Conservation (phyloP, 306 rosid species). For the Glycyrrhiza uralensis region DNA sequence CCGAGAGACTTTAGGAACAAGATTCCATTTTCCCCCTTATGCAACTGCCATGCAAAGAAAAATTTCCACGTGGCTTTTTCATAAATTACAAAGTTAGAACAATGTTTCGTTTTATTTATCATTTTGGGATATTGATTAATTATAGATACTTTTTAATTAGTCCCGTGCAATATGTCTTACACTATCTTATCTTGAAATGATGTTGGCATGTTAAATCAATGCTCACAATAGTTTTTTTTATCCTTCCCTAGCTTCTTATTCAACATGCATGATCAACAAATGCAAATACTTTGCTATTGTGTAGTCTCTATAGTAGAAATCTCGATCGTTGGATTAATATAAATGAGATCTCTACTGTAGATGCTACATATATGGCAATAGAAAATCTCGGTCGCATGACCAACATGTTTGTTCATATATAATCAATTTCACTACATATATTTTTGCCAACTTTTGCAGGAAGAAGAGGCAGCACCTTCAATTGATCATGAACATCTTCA, state of each 20-base stretch:
- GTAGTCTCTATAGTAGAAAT: no score
- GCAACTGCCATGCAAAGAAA: neutral
- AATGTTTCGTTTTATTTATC: no score
- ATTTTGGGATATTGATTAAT: no score
- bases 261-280: no score
- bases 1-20: slow-evolving; percentile 19
- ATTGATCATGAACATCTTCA: slow-evolving; percentile 31
- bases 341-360: no score
- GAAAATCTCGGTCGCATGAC: no score
- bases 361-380: no score
- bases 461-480: slow-evolving; percentile 1
- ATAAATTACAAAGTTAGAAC: neutral
- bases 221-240: no score
- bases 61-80: neutral
- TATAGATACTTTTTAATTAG: neutral
- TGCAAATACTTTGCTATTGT: no score
- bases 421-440: neutral
- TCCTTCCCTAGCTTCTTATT: no score
- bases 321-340: no score
- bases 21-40: neutral
- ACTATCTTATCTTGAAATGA: neutral
- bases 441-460: slow-evolving; percentile 6
- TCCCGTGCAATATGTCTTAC: neutral
- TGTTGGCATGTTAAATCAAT: no score
- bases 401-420: neutral